Evolutionary conservation across 345 rosid genomes (phyloP).

Genomic region (Eutrema japonicum): DNA sequence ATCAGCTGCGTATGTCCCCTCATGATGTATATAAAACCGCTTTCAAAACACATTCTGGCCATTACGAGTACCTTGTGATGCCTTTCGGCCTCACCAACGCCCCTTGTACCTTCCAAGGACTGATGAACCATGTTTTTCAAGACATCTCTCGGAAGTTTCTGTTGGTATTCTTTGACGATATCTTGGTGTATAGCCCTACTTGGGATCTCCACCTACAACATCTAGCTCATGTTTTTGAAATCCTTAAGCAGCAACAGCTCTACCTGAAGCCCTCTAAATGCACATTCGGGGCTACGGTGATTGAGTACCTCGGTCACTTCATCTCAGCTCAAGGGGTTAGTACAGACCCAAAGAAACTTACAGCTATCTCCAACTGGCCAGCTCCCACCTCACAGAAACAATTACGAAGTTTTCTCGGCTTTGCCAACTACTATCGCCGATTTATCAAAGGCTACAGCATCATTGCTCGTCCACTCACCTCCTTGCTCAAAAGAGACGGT

Average conservation of each 20-base stretch:
- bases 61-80: background rate
- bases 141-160: background rate
- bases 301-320: background rate
- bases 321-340: background rate
- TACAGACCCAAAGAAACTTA: background rate
- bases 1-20: background rate
- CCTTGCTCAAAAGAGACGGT: too few relatives aligned
- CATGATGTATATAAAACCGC: background rate
- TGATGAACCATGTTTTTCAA: background rate
- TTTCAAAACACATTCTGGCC: background rate
- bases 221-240: background rate
- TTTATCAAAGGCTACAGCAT: too few relatives aligned
- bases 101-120: background rate
- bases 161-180: background rate
- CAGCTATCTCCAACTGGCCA: accelerated
- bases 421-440: too few relatives aligned
- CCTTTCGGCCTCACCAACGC: background rate
- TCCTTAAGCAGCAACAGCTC: background rate
- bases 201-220: background rate
- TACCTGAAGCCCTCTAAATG: background rate
- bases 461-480: too few relatives aligned
- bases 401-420: too few relatives aligned
- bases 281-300: background rate
- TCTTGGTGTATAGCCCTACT: too few relatives aligned
- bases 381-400: too few relatives aligned